Evolutionary conservation across 163 green algal species (phyloP), one percentile per base, ranked within the genome.

Genomic region (Scenedesmus sp.): DNA sequence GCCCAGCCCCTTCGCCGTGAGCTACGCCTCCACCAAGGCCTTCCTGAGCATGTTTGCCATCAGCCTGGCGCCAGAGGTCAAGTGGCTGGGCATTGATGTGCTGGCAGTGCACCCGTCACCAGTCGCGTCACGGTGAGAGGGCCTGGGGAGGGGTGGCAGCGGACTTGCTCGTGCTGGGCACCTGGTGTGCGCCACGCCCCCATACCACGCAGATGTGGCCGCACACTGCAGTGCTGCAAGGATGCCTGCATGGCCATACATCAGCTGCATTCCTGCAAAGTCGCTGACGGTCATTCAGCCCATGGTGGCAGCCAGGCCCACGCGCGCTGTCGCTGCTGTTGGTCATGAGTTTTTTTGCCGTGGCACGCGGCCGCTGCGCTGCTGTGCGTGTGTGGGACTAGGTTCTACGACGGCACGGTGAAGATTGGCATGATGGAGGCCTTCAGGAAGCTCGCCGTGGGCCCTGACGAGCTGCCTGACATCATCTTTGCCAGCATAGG

Each of bases 21-120:
- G 97, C 30, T 99, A 99, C 91, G 97, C 97, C 15, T 95, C 97
- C 44, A 99, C 98, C 53, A 99, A 99, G 95, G 93, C 95, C 81
- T 99, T 99, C 93, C 83, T 99, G 33, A 98, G 95, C 0, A 94
- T 97, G 44, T 99, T 99, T 95, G 98, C 96, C 33, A 97, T 98
- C 35, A 97, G 94, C 44, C 92, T 99, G 44, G 97, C 97, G 1
- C 94, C 96, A 24, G 98, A 99, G 94, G 95, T 98, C 53, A 95
- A 95, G 89, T 95, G 94, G 18, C 91, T 95, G 49, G 97, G 98
- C 80, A 98, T 99, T 88, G 98, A 99, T 91, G 97, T 99, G 20
- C 93, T 98, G 20, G 98, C 98, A 0, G 97, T 99, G 90, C 97
- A 99, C 94, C 98, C 98, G 4, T 99, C 97, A 10, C 98, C 98